Conservation (phyloP, 2,329 filamentous ascomycete species). For the Ophiocordyceps camponoti-saundersi region DNA sequence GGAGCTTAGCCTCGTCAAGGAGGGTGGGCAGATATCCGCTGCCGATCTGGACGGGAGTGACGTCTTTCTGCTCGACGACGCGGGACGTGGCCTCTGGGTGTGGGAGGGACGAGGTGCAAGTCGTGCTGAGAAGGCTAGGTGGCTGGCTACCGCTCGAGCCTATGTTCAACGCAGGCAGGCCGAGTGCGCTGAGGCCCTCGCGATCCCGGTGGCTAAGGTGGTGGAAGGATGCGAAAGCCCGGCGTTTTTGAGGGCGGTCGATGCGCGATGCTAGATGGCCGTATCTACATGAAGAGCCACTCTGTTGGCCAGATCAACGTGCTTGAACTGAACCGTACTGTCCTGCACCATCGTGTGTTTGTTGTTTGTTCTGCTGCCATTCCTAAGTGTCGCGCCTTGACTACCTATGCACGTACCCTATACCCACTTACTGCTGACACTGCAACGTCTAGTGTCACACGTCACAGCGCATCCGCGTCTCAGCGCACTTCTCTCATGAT, state of each 20-base stretch:
- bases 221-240: constrained; percentile 36
- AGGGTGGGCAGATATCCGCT: constrained; percentile 25
- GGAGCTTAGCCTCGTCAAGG: constrained; percentile 39
- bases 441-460: background rate
- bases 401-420: too few relatives aligned
- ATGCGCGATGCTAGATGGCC: constrained; percentile 3
- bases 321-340: background rate
- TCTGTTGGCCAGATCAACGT: background rate
- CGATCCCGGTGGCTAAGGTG: constrained; percentile 39
- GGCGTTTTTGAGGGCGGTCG: constrained; percentile 31
- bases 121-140: constrained; percentile 37
- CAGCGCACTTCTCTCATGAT: background rate
- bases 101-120: constrained; percentile 47
- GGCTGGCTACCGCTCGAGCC: constrained; percentile 41
- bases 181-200: constrained; percentile 14
- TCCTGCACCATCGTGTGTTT: background rate
- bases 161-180: constrained; percentile 29
- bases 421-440: too few relatives aligned
- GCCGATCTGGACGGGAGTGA: constrained; percentile 39
- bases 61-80: constrained; percentile 45
- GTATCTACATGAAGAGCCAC: background rate
- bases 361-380: too few relatives aligned
- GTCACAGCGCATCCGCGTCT: background rate
- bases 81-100: constrained; percentile 42
- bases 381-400: too few relatives aligned